Percentiles rank a stretch among this genome's conserved stretches.
Evolutionary conservation across 495 filamentous ascomycete genomes (phyloP).

Genomic region (Echria macrotheca): DNA sequence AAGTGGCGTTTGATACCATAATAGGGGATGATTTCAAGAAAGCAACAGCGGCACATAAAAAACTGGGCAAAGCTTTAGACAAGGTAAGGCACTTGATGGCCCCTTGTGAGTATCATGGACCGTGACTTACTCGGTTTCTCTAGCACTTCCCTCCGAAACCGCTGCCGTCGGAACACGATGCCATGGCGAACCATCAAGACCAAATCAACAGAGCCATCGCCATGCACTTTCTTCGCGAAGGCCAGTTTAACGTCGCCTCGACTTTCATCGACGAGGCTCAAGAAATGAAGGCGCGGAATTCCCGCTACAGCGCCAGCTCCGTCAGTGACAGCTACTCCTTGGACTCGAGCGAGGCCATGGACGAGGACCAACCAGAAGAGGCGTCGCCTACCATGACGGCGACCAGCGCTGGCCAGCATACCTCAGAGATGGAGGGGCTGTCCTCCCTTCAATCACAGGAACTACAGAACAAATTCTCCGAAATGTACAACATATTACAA

Average conservation of each 20-base stretch:
- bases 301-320: conserved; percentile 3
- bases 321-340: conserved; percentile 10
- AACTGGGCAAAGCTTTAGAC: conserved; percentile 76
- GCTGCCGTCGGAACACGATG: conserved; percentile 76
- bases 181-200: conserved; percentile 64
- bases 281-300: conserved; percentile 13
- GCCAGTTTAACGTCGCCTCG: conserved; percentile 79
- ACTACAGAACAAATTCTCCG: conserved; percentile 73
- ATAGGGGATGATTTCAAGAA: conserved; percentile 69
- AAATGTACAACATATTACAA: conserved; percentile 86
- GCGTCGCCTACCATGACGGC: conserved; percentile 4
- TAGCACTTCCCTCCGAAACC: conserved; percentile 74
- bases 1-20: conserved; percentile 68
- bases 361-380: conserved; percentile 18
- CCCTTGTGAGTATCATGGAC: background rate
- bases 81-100: conserved; percentile 49
- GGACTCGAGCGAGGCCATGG: conserved; percentile 22
- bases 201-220: conserved; percentile 89
- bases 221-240: conserved; percentile 94
- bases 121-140: background rate
- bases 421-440: conserved; percentile 36
- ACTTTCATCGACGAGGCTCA: conserved; percentile 68
- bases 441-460: conserved; percentile 56
- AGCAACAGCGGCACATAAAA: conserved; percentile 68
- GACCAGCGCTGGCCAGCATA: background rate